Conservation (phyloP, 495 filamentous ascomycete species). For the Polyplosphaeria fusca region DNA sequence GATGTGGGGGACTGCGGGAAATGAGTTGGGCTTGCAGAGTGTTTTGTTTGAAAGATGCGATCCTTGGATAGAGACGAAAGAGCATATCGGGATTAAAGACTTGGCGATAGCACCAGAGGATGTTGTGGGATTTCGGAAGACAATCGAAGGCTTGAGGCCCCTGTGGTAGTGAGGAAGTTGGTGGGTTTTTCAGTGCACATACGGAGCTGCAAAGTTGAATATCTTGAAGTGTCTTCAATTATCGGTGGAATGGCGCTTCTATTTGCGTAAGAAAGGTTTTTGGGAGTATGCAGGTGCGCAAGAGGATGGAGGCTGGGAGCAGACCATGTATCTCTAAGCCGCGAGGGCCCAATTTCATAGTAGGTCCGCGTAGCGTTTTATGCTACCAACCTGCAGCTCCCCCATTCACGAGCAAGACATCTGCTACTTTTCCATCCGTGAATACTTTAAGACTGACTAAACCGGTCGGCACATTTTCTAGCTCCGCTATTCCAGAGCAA, state of each 20-base stretch:
- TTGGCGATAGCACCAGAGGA: constrained; percentile 26
- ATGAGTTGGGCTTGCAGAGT: constrained; percentile 30
- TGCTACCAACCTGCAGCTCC: not conserved
- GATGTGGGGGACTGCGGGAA: constrained; percentile 25
- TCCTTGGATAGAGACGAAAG: constrained; percentile 28
- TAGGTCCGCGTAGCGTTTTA: too few relatives aligned
- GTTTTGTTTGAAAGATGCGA: constrained; percentile 29
- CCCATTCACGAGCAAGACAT: not conserved
- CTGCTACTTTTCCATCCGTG: not conserved
- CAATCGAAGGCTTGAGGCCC: constrained; percentile 21
- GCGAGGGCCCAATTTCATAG: too few relatives aligned
- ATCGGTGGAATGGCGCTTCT: too few relatives aligned
- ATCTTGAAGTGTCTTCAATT: too few relatives aligned
- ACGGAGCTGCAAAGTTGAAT: too few relatives aligned
- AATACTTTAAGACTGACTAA: not conserved
- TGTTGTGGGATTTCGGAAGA: constrained; percentile 23
- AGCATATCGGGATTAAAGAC: constrained; percentile 28
- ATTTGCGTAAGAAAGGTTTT: too few relatives aligned
- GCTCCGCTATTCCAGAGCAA: not conserved
- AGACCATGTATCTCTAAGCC: too few relatives aligned
- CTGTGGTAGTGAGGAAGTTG: too few relatives aligned
- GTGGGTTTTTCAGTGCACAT: too few relatives aligned
- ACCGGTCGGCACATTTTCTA: not conserved
- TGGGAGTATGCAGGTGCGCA: too few relatives aligned
- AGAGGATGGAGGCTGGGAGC: too few relatives aligned